Base-by-base conservation (phyloP, 768 basidiomycete genomes). In the Boletus pseudopeckii region DNA sequence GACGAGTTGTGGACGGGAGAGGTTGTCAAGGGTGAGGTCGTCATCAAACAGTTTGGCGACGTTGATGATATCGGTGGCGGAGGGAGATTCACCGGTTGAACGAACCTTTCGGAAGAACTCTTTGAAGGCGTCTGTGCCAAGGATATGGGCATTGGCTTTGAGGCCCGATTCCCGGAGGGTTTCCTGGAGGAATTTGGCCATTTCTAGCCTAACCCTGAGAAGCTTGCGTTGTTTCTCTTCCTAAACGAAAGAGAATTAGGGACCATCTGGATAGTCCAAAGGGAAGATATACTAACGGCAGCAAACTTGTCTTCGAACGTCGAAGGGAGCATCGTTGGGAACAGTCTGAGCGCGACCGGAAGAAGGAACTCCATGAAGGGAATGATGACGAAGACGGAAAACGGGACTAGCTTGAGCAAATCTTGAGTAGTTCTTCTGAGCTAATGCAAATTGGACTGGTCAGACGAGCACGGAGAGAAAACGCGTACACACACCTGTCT, bases 141-240 rank as follows among this genome's bases (percentile, higher is more conserved):
- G 84, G 53, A 99, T 97, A 67, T 96, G 93, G 18, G 88, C 85
- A 55, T 91, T 92, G 9, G 92, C 92, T 70, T 91, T 94, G 54
- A 98, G 77, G 37, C 92, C 93, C 2, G 90, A 92, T 74, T 98
- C 97, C 37, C 92, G 84, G 42, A 99, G 81, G 0, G 97, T 98
- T 71, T 99, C 97, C 64, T 98, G 96, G 24, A 99, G 78, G 79
- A 98, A 99, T 68, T 99, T 98, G 63, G 97, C 97, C 96, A 98
- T 98, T 70, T 97, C 95, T 34, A 99, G 78, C 53, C 96, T 82
- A 26, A 97, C 92, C 53, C 93, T 86, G 42, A 99, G 85, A 4
- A 98, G 79, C 67, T 98, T 98, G 63, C 96, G 86, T 65, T 96
- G 84, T 71, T 99, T 99, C 74, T 98, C 97, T 71, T 97, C 92